Conservation (phyloP, 169 alveolate species). For the Condylostoma magnum region DNA sequence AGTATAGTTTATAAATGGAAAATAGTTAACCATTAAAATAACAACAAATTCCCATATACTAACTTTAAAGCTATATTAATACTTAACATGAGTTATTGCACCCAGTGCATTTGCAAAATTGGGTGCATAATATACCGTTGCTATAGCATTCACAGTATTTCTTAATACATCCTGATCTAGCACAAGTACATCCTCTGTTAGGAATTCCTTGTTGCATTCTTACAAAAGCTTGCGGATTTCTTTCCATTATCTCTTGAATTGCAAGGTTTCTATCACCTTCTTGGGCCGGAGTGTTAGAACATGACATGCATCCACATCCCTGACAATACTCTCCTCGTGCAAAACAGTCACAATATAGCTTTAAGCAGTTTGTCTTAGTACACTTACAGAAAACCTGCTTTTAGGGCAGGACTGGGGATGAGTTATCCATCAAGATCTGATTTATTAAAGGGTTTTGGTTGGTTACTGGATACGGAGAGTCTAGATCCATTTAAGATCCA, state of each 20-base stretch:
- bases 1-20: too few species aligned
- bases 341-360: conserved; percentile 88
- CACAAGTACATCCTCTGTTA: conserved; percentile 39
- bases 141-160: conserved; percentile 42
- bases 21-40: too few species aligned
- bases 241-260: conserved; percentile 61
- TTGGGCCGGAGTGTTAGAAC: conserved; percentile 70
- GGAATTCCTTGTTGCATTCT: conserved; percentile 25
- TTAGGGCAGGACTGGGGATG: too few species aligned
- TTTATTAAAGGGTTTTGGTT: too few species aligned
- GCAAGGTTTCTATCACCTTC: conserved; percentile 64
- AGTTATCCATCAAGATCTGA: too few species aligned
- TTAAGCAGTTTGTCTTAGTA: conserved; percentile 80
- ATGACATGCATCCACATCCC: conserved; percentile 76
- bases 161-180: conserved; percentile 36
- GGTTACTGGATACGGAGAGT: too few species aligned
- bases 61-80: too few species aligned
- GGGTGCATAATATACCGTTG: conserved; percentile 32
- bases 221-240: conserved; percentile 79
- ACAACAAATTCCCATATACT: too few species aligned
- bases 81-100: too few species aligned
- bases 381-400: too few species aligned
- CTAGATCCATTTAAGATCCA: too few species aligned
- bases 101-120: conserved; percentile 33
- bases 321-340: conserved; percentile 72